phyloP scores from a whole-genome alignment of 116 monocot genomes.

The Dioscorea cayenensis region DNA sequence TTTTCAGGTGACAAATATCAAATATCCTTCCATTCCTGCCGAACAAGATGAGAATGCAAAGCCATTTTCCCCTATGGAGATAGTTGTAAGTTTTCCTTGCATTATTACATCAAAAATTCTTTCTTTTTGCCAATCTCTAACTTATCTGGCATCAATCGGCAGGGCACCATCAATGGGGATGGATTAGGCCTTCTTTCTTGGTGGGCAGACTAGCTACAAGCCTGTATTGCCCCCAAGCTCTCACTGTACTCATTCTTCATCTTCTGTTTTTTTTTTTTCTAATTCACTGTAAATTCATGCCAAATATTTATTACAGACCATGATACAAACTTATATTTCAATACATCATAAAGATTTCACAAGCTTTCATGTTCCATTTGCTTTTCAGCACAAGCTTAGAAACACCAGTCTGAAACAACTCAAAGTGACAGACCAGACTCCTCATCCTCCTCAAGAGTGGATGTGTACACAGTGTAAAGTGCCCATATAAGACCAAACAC shows the following conservation, averaged over 20 bases:
- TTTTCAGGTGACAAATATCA: slow-evolving; percentile 43
- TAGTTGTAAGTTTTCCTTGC: slow-evolving; percentile 24
- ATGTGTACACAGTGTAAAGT: slow-evolving; percentile 70
- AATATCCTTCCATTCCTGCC: slow-evolving; percentile 49
- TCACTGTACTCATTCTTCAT: too few relatives aligned
- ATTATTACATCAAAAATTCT: too few relatives aligned
- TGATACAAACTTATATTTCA: too few relatives aligned
- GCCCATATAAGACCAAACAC: slow-evolving; percentile 92
- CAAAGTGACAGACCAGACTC: slow-evolving; percentile 73
- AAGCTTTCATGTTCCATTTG: too few relatives aligned
- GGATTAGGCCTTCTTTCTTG: slow-evolving; percentile 5
- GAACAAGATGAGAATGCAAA: slow-evolving; percentile 47
- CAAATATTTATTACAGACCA: too few relatives aligned
- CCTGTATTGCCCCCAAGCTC: too few relatives aligned
- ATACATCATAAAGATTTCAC: too few relatives aligned
- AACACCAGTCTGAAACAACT: background rate
- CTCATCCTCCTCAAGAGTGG: slow-evolving; percentile 77
- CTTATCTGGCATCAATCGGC: background rate
- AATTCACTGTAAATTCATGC: too few relatives aligned
- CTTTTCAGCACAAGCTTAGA: too few relatives aligned
- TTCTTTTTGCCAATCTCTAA: background rate
- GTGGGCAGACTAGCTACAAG: background rate
- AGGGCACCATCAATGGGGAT: slow-evolving; percentile 1
- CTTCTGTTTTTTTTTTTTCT: too few relatives aligned
- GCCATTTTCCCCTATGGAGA: slow-evolving; percentile 63